Conservation (phyloP, 1,284 basidiomycete genomes). For the Marasmius fiardii region DNA sequence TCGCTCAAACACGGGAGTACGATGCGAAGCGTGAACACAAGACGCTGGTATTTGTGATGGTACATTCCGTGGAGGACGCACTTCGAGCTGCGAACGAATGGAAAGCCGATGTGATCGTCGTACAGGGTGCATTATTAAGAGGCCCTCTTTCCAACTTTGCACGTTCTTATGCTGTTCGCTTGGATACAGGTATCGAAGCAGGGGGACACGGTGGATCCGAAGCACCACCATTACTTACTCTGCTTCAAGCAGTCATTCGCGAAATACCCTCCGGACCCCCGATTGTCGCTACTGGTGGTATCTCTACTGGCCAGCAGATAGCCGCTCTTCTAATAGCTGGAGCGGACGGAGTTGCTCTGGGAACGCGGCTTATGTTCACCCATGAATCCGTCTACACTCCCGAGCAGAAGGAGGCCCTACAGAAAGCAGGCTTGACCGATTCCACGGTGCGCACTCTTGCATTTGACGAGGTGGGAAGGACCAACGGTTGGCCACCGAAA, state of each 20-base stretch:
- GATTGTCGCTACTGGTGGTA: slow-evolving; percentile 40
- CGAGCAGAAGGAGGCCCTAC: slow-evolving; percentile 34
- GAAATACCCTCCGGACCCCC: slow-evolving; percentile 33
- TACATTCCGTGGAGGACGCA: slow-evolving; percentile 21
- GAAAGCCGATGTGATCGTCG: slow-evolving; percentile 24
- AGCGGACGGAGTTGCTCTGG: slow-evolving; percentile 47
- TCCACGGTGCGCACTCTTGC: slow-evolving; percentile 42
- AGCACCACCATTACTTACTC: slow-evolving; percentile 40
- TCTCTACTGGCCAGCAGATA: slow-evolving; percentile 43
- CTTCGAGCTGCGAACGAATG: slow-evolving; percentile 17
- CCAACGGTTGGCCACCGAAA: slow-evolving; percentile 45
- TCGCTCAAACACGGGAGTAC: slow-evolving; percentile 12
- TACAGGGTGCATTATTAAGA: slow-evolving; percentile 18
- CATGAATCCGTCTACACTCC: slow-evolving; percentile 42
- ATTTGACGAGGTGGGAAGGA: slow-evolving; percentile 42
- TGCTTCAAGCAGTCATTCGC: slow-evolving; percentile 40
- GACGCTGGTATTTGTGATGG: slow-evolving; percentile 21
- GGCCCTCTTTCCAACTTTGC: background rate
- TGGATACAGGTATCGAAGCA: slow-evolving; percentile 45
- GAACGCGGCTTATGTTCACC: slow-evolving; percentile 53
- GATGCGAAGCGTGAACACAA: slow-evolving; percentile 16
- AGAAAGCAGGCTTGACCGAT: slow-evolving; percentile 34
- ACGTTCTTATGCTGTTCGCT: background rate
- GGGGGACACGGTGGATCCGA: slow-evolving; percentile 47
- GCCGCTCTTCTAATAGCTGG: slow-evolving; percentile 48